A percentile compares a stretch with the other conserved stretches of the same genome.
Conservation (phyloP, 2,329 filamentous ascomycete species). For the Trichoderma simmonsii region DNA sequence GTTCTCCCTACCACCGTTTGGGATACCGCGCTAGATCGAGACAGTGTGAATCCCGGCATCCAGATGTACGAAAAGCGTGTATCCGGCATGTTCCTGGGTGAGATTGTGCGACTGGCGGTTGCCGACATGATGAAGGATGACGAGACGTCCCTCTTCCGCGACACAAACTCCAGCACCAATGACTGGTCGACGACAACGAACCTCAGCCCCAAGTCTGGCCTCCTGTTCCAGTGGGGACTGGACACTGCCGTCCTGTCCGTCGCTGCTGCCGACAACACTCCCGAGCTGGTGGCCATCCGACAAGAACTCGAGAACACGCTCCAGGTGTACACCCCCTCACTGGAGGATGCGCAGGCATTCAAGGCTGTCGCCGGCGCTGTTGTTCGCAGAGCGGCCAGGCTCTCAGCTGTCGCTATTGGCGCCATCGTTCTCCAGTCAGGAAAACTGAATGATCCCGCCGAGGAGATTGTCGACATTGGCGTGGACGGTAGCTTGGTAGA, state of each 20-base stretch:
- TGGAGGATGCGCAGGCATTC: constrained; percentile 84
- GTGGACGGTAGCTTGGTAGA: constrained; percentile 94
- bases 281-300: constrained; percentile 69
- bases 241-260: constrained; percentile 89
- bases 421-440: constrained; percentile 80
- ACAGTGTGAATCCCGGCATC: constrained; percentile 85
- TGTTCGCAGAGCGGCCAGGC: constrained; percentile 80
- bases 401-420: constrained; percentile 83
- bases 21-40: constrained; percentile 73
- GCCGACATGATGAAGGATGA: constrained; percentile 68
- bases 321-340: constrained; percentile 69
- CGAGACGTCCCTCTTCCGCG: constrained; percentile 68
- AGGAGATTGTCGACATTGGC: constrained; percentile 80
- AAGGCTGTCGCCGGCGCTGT: constrained; percentile 80
- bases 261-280: constrained; percentile 74
- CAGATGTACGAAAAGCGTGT: constrained; percentile 99
- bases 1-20: constrained; percentile 83
- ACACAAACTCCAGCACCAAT: constrained; percentile 69
- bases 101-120: constrained; percentile 79
- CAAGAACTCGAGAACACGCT: constrained; percentile 75
- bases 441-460: constrained; percentile 59
- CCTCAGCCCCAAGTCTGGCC: constrained; percentile 60
- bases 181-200: constrained; percentile 67
- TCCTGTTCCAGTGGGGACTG: constrained; percentile 82
- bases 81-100: constrained; percentile 96